These are phyloP conservation scores for Leptographium galeiforme DNA, from an alignment of 2,329 filamentous ascomycete species.

Conservation along the genomic window DNA sequence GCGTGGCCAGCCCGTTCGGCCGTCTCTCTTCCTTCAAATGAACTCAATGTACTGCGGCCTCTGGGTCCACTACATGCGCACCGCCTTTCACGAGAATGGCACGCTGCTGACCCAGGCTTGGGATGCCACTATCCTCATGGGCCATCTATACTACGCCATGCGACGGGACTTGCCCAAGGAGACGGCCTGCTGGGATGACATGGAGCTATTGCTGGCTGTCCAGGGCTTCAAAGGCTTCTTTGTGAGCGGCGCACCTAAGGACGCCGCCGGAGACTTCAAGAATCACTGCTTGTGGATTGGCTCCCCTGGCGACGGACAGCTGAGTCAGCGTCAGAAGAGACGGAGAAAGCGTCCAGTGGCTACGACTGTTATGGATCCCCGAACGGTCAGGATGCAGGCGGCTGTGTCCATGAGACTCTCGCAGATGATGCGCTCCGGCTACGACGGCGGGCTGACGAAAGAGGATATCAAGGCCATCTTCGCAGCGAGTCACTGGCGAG, in stretches of 20 bases:
- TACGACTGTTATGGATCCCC: neutral
- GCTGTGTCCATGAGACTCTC: neutral
- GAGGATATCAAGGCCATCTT: neutral
- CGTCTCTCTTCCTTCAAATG: neutral
- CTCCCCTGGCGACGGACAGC: constrained; percentile 17
- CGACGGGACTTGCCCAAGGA: constrained; percentile 16
- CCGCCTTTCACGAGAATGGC: constrained; percentile 18
- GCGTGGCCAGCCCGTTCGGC: neutral
- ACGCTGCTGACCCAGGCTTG: constrained; percentile 22
- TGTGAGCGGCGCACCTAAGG: constrained; percentile 20
- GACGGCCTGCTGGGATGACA: constrained; percentile 22
- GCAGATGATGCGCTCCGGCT: neutral
- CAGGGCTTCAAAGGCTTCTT: constrained; percentile 22
- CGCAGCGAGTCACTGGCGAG: neutral
- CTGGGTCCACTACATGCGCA: constrained; percentile 21
- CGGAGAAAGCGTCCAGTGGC: constrained; percentile 6
- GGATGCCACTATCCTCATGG: constrained; percentile 22
- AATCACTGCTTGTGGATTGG: constrained; percentile 24
- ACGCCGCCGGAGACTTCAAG: constrained; percentile 19
- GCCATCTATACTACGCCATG: constrained; percentile 29
- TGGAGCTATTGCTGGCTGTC: constrained; percentile 20
- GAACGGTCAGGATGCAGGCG: neutral
- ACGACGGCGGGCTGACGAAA: neutral
- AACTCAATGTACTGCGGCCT: constrained; percentile 23
- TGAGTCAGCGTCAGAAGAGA: constrained; percentile 8